Percentiles rank a stretch among this genome's conserved stretches.
Conservation (phyloP, 768 basidiomycete species). For the Lactarius sp. region DNA sequence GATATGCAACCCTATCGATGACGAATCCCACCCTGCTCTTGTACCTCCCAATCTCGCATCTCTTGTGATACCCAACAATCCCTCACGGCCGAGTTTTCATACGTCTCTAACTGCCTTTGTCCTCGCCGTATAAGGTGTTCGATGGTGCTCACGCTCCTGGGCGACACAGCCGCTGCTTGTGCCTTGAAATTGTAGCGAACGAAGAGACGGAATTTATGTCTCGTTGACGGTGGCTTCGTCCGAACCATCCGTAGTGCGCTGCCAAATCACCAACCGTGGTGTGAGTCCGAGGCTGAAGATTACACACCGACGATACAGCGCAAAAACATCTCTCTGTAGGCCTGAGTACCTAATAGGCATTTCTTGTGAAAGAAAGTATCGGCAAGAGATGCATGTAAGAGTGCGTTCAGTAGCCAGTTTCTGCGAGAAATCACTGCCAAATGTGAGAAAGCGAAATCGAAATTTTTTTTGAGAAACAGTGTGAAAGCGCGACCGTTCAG, state of each 20-base stretch:
- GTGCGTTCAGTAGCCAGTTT: too few species aligned
- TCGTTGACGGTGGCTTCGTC: slow-evolving; percentile 56
- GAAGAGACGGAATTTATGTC: slow-evolving; percentile 61
- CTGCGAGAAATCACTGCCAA: too few species aligned
- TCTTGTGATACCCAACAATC: slow-evolving; percentile 71
- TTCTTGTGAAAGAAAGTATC: background rate
- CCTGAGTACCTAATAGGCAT: slow-evolving; percentile 41
- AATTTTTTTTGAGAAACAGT: too few species aligned
- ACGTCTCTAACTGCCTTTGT: slow-evolving; percentile 60
- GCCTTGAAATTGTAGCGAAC: slow-evolving; percentile 65
- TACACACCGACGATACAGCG: slow-evolving; percentile 49
- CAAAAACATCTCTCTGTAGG: slow-evolving; percentile 48
- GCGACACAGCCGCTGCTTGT: slow-evolving; percentile 55
- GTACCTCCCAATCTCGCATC: slow-evolving; percentile 61
- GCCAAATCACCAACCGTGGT: slow-evolving; percentile 2
- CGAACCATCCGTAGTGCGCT: slow-evolving; percentile 75
- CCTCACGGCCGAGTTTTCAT: slow-evolving; percentile 59
- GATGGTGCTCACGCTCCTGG: slow-evolving; percentile 61
- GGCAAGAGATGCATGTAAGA: background rate
- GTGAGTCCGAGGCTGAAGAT: background rate
- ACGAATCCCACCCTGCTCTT: slow-evolving; percentile 24
- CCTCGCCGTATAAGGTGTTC: slow-evolving; percentile 76
- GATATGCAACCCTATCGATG: slow-evolving; percentile 1
- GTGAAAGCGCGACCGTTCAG: too few species aligned
- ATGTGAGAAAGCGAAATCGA: too few species aligned